phyloP scores from a whole-genome alignment of 2,329 filamentous ascomycete genomes.

The Apiospora koreana region DNA sequence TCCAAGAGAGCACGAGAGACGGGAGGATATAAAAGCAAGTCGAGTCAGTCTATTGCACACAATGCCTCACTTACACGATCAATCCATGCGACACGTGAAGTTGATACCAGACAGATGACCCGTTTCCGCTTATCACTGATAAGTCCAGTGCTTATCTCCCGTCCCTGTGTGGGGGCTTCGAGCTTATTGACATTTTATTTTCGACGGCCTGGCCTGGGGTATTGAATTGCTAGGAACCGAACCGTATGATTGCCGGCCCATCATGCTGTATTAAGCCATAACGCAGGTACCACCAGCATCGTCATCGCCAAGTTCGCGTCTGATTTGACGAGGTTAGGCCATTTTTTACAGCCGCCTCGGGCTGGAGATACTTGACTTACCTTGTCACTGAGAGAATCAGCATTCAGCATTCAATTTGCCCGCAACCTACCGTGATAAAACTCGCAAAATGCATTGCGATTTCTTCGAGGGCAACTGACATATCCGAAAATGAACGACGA shows the following conservation, averaged over 20 bases:
- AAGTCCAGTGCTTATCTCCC: background rate
- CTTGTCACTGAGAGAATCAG: background rate
- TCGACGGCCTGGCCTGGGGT: slow-evolving; percentile 4
- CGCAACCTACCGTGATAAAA: background rate
- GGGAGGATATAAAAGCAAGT: background rate
- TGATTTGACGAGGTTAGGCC: background rate
- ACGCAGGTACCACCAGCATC: slow-evolving; percentile 12
- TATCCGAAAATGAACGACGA: slow-evolving; percentile 1
- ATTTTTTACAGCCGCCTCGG: background rate
- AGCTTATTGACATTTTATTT: slow-evolving; percentile 8
- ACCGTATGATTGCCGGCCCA: background rate
- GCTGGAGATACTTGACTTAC: background rate
- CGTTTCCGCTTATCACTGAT: background rate
- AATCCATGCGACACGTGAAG: slow-evolving; percentile 1
- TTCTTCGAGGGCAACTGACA: background rate
- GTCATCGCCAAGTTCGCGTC: slow-evolving; percentile 9
- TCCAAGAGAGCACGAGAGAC: background rate
- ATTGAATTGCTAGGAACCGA: background rate
- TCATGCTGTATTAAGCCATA: background rate
- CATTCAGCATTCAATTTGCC: background rate
- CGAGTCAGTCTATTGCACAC: background rate
- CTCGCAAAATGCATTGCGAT: slow-evolving; percentile 9
- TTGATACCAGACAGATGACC: slow-evolving; percentile 4
- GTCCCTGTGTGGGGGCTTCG: background rate
- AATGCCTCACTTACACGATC: slow-evolving; percentile 4